Evolutionary conservation across 2,329 filamentous ascomycete species (phyloP).

Genomic region (Colletotrichum eremochloae): DNA sequence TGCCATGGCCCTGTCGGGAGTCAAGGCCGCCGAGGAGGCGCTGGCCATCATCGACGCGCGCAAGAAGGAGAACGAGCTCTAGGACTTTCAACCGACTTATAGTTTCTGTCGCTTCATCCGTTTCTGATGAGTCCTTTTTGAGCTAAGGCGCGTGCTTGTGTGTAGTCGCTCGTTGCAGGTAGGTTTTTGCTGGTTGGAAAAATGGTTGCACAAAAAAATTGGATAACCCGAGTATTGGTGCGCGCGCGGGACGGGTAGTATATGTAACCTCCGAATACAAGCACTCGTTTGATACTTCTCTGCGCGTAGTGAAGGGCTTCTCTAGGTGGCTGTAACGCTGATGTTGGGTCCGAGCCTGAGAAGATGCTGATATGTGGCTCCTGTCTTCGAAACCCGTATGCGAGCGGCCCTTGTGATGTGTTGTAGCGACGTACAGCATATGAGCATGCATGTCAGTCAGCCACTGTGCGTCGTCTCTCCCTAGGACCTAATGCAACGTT

Average conservation of each 20-base stretch:
- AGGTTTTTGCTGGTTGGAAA: not conserved
- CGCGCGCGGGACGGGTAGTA: too few relatives aligned
- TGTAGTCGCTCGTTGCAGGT: not conserved
- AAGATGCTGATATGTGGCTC: not conserved
- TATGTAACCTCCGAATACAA: not conserved
- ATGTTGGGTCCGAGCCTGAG: not conserved
- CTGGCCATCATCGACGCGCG: slow-evolving; percentile 82
- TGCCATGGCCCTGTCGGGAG: slow-evolving; percentile 88
- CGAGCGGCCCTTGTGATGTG: not conserved
- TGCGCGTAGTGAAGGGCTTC: not conserved
- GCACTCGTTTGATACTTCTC: not conserved
- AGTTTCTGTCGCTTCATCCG: not conserved
- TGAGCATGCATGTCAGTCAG: not conserved
- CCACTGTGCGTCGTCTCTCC: too few relatives aligned
- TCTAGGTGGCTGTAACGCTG: not conserved
- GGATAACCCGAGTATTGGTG: not conserved
- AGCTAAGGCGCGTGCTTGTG: not conserved
- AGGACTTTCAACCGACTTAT: slow-evolving; percentile 37
- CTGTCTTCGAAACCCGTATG: not conserved
- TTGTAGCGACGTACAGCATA: not conserved
- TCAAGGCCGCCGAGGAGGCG: slow-evolving; percentile 92
- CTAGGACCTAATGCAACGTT: not conserved
- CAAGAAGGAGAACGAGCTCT: slow-evolving; percentile 80
- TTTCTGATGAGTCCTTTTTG: not conserved
- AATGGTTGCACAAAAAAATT: not conserved